Evolutionary conservation across 805 yeast genomes (phyloP), one percentile per base, ranked within the genome.

Genomic region (Phaffomyces opuntiae): DNA sequence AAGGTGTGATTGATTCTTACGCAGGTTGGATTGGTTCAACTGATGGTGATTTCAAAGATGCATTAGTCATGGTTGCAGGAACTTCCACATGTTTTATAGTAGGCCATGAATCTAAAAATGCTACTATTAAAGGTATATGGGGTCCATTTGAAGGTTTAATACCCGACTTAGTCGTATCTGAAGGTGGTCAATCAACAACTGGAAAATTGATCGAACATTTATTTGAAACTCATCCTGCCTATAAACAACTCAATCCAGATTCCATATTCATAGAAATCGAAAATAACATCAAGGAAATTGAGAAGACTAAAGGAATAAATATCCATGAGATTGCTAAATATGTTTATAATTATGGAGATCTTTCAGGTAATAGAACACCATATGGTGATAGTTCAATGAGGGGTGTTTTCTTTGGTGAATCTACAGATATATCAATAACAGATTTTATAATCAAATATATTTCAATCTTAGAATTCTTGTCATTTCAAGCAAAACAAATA

Each of bases 1-100:
- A 72, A 43, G 82, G 83, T 16, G 74, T 80, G 34, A 78, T 78
- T 34, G 84, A 80, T 53, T 75, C 83, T 45, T 79, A 80, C 54
- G 74, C 78, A 1, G 75, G 81, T 3, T 77, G 78, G 75, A 55
- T 76, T 13, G 63, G 75, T 0, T 62, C 71, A 1, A 59, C 66
- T 32, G 62, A 66, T 3, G 34, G 49, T 3, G 33, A 47, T 6
- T 44, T 57, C 1, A 49, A 50, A 8, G 43, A 52, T 7, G 54
- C 68, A 6, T 51, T 78, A 24, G 65, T 75, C 2, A 68, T 78
- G 73, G 74, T 77, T 7, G 86, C 83, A 1, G 84, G 84, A 0
- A 80, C 84, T 0, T 77, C 82, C 7, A 78, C 83, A 0, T 80
- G 86, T 50, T 78, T 67, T 49, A 50, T 77, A 13, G 52, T 64